Evolutionary conservation across 2,329 filamentous ascomycete species (phyloP).

Genomic region (Pseudogymnoascus sp.): DNA sequence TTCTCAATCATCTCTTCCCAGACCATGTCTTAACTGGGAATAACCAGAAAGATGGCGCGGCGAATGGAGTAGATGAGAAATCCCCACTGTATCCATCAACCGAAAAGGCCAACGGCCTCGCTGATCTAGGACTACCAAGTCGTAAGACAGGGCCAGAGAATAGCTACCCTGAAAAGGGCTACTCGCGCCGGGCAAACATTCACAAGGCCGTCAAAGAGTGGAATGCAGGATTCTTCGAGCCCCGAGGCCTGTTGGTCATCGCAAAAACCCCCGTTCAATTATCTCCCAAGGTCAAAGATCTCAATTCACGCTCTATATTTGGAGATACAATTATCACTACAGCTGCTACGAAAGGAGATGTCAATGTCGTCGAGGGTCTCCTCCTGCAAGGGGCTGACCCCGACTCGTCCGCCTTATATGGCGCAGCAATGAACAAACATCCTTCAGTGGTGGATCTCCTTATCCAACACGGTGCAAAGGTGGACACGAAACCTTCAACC

Average conservation of each 20-base stretch:
- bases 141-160: background rate
- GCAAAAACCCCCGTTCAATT: background rate
- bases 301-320: slow-evolving; percentile 16
- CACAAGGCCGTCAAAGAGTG: background rate
- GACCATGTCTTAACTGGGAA: background rate
- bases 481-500: slow-evolving; percentile 13
- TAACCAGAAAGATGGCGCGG: background rate
- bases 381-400: slow-evolving; percentile 5
- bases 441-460: slow-evolving; percentile 13
- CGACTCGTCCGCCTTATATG: slow-evolving; percentile 15
- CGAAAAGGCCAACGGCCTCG: background rate
- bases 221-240: background rate
- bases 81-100: background rate
- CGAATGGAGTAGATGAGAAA: background rate
- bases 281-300: background rate
- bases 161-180: background rate
- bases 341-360: slow-evolving; percentile 10
- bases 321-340: slow-evolving; percentile 12
- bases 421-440: slow-evolving; percentile 10
- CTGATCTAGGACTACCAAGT: background rate
- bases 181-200: background rate
- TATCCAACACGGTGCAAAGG: slow-evolving; percentile 14
- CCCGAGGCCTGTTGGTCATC: background rate
- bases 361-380: slow-evolving; percentile 9
- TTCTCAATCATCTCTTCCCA: background rate